Evolutionary conservation across 78 protist species (phyloP).

Genomic region (Carpediemonas membranifera): DNA sequence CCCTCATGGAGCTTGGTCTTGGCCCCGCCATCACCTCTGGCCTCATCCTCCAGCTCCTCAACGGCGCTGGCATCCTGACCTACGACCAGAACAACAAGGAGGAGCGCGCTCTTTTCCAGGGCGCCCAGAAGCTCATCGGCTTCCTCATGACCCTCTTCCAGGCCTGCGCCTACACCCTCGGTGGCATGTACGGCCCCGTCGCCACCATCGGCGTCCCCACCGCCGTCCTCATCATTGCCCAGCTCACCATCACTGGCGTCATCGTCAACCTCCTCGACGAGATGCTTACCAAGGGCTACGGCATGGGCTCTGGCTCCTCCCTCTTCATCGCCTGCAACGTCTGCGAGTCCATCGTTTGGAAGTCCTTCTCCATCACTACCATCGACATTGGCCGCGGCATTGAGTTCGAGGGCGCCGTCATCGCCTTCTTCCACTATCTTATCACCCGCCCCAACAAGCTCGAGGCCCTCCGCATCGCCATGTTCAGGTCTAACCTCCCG

Average conservation of each 20-base stretch:
- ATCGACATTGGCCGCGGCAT: constrained; percentile 87
- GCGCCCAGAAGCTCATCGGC: constrained; percentile 94
- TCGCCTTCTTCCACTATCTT: constrained; percentile 90
- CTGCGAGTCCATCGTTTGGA: constrained; percentile 98
- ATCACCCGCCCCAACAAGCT: constrained; percentile 81
- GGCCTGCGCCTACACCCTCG: constrained; percentile 83
- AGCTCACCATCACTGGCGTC: constrained; percentile 90
- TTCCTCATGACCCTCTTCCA: constrained; percentile 84
- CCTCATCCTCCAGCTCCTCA: constrained; percentile 60
- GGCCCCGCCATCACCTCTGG: constrained; percentile 92
- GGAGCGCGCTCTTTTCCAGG: constrained; percentile 76
- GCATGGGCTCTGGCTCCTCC: constrained; percentile 96
- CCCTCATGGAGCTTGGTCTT: constrained; percentile 99
- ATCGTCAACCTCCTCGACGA: constrained; percentile 91
- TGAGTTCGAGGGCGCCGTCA: constrained; percentile 99
- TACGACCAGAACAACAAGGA: constrained; percentile 76
- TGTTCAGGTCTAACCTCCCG: constrained; percentile 94
- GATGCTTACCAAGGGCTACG: constrained; percentile 97
- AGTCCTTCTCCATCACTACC: constrained; percentile 93
- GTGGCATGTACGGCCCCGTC: constrained; percentile 95
- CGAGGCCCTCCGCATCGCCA: constrained; percentile 90
- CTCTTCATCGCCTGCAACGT: constrained; percentile 98
- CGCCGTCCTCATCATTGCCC: constrained; percentile 82
- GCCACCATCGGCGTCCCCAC: constrained; percentile 70
- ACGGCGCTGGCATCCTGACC: constrained; percentile 89